These are phyloP conservation scores for Metschnikowia lochheadii DNA, from an alignment of 805 yeast genomes.

Conservation along the genomic window DNA sequence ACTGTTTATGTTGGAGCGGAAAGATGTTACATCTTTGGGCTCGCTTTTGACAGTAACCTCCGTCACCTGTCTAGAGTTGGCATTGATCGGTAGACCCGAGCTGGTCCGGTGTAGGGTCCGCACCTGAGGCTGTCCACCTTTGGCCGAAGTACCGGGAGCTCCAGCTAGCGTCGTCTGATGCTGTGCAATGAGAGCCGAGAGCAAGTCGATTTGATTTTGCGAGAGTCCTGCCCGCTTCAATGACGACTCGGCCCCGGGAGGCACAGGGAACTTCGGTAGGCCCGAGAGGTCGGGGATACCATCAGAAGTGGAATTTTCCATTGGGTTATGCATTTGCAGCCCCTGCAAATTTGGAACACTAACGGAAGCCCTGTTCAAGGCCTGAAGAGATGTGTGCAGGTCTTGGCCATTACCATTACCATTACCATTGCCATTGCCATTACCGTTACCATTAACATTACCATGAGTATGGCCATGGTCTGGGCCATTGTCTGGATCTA, in stretches of 20 bases:
- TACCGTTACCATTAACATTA: too few relatives aligned
- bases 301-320: not conserved
- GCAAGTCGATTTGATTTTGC: constrained; percentile 65
- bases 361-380: not conserved
- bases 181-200: constrained; percentile 70
- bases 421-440: too few relatives aligned
- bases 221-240: constrained; percentile 63
- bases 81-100: not conserved
- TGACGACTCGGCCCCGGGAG: constrained; percentile 66
- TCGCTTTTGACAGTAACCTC: not conserved
- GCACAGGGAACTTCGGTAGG: constrained; percentile 63
- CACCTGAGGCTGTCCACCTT: not conserved
- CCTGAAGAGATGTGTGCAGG: not conserved
- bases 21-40: not conserved
- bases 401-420: too few relatives aligned
- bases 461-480: not conserved
- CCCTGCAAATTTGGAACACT: not conserved
- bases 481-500: not conserved
- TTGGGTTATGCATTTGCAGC: not conserved
- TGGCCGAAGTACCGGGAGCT: not conserved
- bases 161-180: constrained; percentile 40
- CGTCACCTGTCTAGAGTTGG: not conserved
- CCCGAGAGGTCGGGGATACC: constrained; percentile 22
- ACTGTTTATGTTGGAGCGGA: constrained; percentile 8
- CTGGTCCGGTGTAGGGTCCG: not conserved